Evolutionary conservation across 177 flowering plant genomes (phyloP), one percentile per base, ranked within the genome.

Genomic region (Tripterygium wilfordii): DNA sequence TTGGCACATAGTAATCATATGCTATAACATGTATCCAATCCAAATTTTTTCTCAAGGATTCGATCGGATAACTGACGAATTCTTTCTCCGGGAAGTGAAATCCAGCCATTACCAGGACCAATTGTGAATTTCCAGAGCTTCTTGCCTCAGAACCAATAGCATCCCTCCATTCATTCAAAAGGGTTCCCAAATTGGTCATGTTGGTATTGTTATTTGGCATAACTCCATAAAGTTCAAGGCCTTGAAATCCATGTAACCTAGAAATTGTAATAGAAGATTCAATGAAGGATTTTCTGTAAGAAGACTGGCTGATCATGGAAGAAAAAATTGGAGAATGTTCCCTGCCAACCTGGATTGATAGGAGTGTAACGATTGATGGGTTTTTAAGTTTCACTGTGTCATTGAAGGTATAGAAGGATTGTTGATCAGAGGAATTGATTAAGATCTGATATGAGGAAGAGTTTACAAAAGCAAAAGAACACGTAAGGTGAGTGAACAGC

Each of bases 131-230:
- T 5, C 35, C 17, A 1, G 53, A 45, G 8, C 48, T 39, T 30
- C 3, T 48, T n/a, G 74, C 35, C 45, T 68, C 74, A 1, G 15
- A 10, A 20, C 41, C 36, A 1, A 61, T 39, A 1, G 62, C 63
- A 0, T 17, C 56, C 17, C 72, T 21, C 78, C 69, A 66, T 36
- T 73, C 69, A 3, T 57, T 10, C 23, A 61, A 50, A 5, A 73
- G 21, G 0, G 7, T 0, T 1, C 53, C 63, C 28, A 73, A 21
- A 45, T 58, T 54, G 15, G 37, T 10, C 62, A 61, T 60, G 39
- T 71, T 53, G 0, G 8, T 26, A 26, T 10, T 22, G 10, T 30
- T 58, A n/a, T 2, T 26, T 0, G 49, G 44, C 1, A 0, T 2
- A 21, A 5, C 35, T 47, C 69, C 55, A 8, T 15, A 24, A 8